phyloP scores from a whole-genome alignment of 2,329 filamentous ascomycete genomes.

The Emericellopsis cladophorae region DNA sequence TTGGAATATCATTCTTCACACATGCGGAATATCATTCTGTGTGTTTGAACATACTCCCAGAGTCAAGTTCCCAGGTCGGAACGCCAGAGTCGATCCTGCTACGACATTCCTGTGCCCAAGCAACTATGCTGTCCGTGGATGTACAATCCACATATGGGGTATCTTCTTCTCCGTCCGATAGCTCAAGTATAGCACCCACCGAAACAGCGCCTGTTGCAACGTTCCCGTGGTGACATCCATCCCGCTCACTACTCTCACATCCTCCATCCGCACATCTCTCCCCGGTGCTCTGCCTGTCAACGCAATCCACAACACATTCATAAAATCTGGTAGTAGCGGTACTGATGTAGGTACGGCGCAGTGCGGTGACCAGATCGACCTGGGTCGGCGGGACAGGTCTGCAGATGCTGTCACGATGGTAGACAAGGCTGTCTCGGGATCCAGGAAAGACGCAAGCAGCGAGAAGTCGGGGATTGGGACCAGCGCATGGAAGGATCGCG shows the following conservation, averaged over 20 bases:
- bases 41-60: no score
- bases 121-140: constrained; percentile 4
- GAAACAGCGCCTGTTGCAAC: constrained; percentile 15
- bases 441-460: constrained; percentile 15
- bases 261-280: no score
- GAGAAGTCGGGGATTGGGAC: constrained; percentile 14
- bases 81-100: no score
- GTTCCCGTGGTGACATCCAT: no score
- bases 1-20: neutral
- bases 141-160: constrained; percentile 18
- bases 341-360: constrained; percentile 16
- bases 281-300: constrained; percentile 8
- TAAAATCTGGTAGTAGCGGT: constrained; percentile 16
- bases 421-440: constrained; percentile 10
- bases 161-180: constrained; percentile 12
- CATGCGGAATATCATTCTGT: neutral
- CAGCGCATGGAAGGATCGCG: constrained; percentile 16
- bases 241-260: no score
- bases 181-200: constrained; percentile 21
- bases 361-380: constrained; percentile 20
- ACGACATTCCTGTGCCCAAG: no score
- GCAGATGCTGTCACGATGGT: constrained; percentile 10
- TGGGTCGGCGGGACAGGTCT: constrained; percentile 10
- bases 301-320: constrained; percentile 16
- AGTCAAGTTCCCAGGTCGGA: no score